Conservation (phyloP, 768 basidiomycete species). For the Cytidiella melzeri region DNA sequence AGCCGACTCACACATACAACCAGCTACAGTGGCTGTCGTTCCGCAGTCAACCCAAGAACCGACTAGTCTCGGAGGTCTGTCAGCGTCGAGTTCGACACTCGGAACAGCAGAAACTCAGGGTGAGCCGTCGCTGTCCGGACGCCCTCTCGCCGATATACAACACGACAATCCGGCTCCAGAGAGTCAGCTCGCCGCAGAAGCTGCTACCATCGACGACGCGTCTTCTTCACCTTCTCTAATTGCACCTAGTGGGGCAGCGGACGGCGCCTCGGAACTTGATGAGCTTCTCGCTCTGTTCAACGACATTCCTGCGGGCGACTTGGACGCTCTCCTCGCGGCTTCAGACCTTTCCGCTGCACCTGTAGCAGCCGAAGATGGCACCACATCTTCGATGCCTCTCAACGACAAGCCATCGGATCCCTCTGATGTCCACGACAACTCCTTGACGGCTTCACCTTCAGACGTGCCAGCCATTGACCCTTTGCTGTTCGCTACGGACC, state of each 20-base stretch:
- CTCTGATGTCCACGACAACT: not conserved
- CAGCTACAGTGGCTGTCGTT: not conserved
- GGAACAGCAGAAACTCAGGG: not conserved
- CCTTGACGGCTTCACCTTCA: not conserved
- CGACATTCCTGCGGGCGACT: conserved; percentile 18
- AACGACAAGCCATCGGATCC: not conserved
- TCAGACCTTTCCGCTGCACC: conserved; percentile 5
- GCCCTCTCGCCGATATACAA: not conserved
- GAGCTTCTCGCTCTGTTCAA: conserved; percentile 21
- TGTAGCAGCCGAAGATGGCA: not conserved
- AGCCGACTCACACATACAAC: not conserved
- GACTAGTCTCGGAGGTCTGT: too few relatives aligned
- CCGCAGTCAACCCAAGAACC: not conserved
- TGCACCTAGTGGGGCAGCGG: not conserved
- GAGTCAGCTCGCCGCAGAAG: not conserved
- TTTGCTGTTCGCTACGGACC: not conserved
- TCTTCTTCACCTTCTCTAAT: not conserved
- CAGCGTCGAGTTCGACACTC: too few relatives aligned
- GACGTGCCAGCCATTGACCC: not conserved
- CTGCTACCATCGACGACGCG: not conserved
- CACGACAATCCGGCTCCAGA: not conserved
- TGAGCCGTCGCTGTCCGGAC: too few relatives aligned
- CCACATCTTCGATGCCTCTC: not conserved
- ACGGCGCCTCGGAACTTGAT: conserved; percentile 13
- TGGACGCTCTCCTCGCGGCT: conserved; percentile 7